Base-by-base conservation (phyloP, 768 basidiomycete genomes). In the Cystobasidium tubakii region DNA sequence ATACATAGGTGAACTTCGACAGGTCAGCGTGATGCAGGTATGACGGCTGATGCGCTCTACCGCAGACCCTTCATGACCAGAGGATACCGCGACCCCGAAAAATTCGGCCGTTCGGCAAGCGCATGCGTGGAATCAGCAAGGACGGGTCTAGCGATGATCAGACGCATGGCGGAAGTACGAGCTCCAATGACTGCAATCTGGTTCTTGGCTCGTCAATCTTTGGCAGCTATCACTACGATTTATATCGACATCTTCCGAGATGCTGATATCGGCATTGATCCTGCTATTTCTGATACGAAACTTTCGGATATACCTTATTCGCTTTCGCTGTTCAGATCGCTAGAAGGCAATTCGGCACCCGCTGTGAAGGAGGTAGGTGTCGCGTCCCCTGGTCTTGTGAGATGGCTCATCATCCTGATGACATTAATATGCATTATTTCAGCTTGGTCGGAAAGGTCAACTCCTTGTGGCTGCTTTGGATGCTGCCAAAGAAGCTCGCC, bases 171-270 rank as follows among this genome's bases (percentile, higher is more conserved):
- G 17, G 69, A 55, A 15, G n/a, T 57, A 3, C 53, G 54, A 29
- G 69, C 69, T 3, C 69, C 69, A 10, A 71, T 44, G 21, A 13
- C 36, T 46, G 34, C 27, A 17, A 31, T 57, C 10, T 71, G 69
- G 69, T 71, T 71, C 69, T 44, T 71, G 54, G 29, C 50, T 36
- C 50, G 54, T 12, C 69, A 71, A 36, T 53, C 69, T 12, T 21
- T 71, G 9, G 23, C 54, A 13, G 69, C 69, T n/a, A 71, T 71
- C 42, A 33, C 44, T 31, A 46, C 69, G 27, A 53, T 71, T 7
- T 71, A 57, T 31, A 71, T 71, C 39, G 69, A 55, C 31, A 53
- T 71, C 1, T 27, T 71, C n/a, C 54, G 55, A 27, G 53, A 55
- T 39, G 55, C 55, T 1, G 69, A 71, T 31, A 71, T 44, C 19